These are phyloP conservation scores for Phytophthora pisi DNA, from an alignment of 352 stramenopile genomes.

Conservation along the genomic window DNA sequence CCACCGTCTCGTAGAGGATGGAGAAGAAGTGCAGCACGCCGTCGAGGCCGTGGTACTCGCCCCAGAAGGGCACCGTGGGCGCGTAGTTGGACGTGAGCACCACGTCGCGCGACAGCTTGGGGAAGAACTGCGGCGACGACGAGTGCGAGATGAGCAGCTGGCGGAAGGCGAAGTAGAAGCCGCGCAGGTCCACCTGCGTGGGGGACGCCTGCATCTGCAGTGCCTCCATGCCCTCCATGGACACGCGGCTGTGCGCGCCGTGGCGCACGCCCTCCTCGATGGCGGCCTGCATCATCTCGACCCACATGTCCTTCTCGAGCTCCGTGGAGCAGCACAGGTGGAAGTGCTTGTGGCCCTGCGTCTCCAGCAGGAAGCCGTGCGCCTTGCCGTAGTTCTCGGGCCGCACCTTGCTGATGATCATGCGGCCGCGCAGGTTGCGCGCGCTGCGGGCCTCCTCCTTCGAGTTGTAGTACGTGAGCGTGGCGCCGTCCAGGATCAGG, in stretches of 20 bases:
- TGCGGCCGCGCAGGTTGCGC: slow-evolving; percentile 78
- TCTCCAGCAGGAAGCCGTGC: slow-evolving; percentile 88
- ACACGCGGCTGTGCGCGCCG: slow-evolving; percentile 24
- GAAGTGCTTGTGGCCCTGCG: slow-evolving; percentile 89
- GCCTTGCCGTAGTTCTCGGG: slow-evolving; percentile 90
- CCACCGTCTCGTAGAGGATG: slow-evolving; percentile 89
- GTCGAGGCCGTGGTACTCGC: slow-evolving; percentile 88
- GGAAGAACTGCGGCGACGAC: slow-evolving; percentile 89
- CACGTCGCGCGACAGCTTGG: slow-evolving; percentile 83
- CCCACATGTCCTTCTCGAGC: slow-evolving; percentile 91
- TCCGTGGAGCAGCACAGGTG: slow-evolving; percentile 87
- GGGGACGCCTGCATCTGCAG: slow-evolving; percentile 54
- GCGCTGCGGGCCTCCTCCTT: slow-evolving; percentile 86
- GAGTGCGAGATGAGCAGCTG: slow-evolving; percentile 89
- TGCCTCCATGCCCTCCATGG: slow-evolving; percentile 32
- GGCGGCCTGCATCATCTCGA: slow-evolving; percentile 91
- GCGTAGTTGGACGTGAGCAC: slow-evolving; percentile 90
- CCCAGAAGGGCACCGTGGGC: slow-evolving; percentile 88
- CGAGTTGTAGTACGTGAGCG: slow-evolving; percentile 88
- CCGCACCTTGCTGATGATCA: slow-evolving; percentile 82
- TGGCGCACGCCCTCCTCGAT: slow-evolving; percentile 67
- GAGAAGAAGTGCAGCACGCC: slow-evolving; percentile 91
- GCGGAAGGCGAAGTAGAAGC: slow-evolving; percentile 89
- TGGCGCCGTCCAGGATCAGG: slow-evolving; percentile 82
- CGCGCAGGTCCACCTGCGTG: slow-evolving; percentile 84